phyloP scores from a whole-genome alignment of 176 grass and related monocot species.

The Avena atlantica region DNA sequence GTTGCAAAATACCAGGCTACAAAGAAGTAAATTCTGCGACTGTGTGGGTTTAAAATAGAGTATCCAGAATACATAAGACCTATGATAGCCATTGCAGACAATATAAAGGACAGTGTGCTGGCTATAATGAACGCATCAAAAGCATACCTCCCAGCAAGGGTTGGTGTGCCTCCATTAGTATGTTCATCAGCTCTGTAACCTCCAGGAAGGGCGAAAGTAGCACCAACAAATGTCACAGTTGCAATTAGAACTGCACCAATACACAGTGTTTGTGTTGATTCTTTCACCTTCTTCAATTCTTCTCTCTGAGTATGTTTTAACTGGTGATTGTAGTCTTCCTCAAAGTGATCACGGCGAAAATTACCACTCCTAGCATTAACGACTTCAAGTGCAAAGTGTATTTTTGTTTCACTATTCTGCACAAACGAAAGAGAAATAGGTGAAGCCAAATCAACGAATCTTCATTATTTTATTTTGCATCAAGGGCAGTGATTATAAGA shows the following conservation, averaged over 20 bases:
- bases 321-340: neutral
- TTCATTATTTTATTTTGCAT: neutral
- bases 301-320: neutral
- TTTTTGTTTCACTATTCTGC: conserved; percentile 1
- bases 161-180: conserved; percentile 19
- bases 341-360: neutral
- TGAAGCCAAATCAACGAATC: neutral
- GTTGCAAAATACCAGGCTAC: neutral
- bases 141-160: conserved; percentile 16
- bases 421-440: neutral
- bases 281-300: neutral
- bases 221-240: conserved; percentile 6
- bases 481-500: neutral
- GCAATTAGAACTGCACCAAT: conserved; percentile 10
- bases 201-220: conserved; percentile 16
- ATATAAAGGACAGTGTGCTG: neutral
- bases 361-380: conserved; percentile 18
- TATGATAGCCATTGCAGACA: neutral
- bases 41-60: neutral
- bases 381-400: neutral
- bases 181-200: neutral
- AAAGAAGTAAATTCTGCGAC: neutral
- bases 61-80: conserved; percentile 15
- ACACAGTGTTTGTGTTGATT: neutral
- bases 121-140: conserved; percentile 13